Evolutionary conservation across 2,329 filamentous ascomycete species (phyloP), one percentile per base, ranked within the genome.

Genomic region (Ophiostoma angusticollis): DNA sequence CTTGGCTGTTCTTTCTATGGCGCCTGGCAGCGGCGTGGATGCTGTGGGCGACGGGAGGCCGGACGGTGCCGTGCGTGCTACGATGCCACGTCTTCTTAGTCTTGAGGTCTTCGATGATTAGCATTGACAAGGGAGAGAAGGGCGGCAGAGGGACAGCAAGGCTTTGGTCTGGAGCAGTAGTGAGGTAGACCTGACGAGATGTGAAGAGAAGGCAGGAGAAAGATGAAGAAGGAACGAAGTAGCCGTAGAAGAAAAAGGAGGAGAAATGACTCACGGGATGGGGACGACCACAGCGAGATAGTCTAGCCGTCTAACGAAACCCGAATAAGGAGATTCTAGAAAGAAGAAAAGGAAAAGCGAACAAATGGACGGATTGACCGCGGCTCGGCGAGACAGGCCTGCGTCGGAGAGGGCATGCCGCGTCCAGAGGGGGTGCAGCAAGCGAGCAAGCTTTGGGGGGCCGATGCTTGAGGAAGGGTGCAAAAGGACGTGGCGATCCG

Each of bases 21-120:
- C 28, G 35, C 21, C 22, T 31, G 18, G n/a, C n/a, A n/a, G 21
- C 21, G 12, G 18, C 11, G 9, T 29, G 19, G 37, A 40, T 21
- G 34, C 24, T 23, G 12, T 25, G 45, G 48, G 43, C 17, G 18
- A n/a, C n/a, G n/a, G n/a, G n/a, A n/a, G 41, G 23, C 11, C 31
- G 34, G 14, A 19, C 17, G 27, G 14, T 35, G 40, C 11, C 22
- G 37, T 28, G 27, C 11, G 35, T 32, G 30, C 39, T 37, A 28
- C 41, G 41, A 49, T 58, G 58, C 61, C 65, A 67, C 47, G 54
- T 54, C 56, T 53, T 45, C 60, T 42, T 40, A 5, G 47, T 62
- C 49, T 60, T 62, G 42, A 68, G 58, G 53, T 70, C 65, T 55
- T 68, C 58, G 45, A 68, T 60, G 49, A 72, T 72, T 54, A 74